phyloP scores from a whole-genome alignment of 805 yeast genomes.

The Myxozyma kluyveri region DNA sequence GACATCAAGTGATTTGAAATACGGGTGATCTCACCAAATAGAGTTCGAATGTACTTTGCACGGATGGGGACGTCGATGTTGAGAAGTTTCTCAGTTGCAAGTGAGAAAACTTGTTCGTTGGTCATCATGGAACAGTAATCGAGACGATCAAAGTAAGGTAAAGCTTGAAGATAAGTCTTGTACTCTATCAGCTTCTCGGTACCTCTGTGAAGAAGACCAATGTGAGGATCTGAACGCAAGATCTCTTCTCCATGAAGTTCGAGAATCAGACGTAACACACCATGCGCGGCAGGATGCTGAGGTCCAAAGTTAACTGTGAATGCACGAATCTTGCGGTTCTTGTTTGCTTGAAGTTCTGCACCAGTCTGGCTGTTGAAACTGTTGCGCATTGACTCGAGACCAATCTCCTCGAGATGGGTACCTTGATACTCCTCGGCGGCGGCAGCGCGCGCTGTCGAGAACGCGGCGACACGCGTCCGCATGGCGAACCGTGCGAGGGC shows the following conservation, averaged over 20 bases:
- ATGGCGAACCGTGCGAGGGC: no score
- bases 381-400: conserved; percentile 10
- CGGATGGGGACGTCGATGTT: conserved; percentile 83
- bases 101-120: conserved; percentile 77
- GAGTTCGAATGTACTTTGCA: conserved; percentile 78
- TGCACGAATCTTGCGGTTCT: conserved; percentile 60
- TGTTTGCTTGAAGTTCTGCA: conserved; percentile 27
- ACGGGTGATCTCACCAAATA: conserved; percentile 85
- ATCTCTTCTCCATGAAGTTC: conserved; percentile 89
- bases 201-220: conserved; percentile 83
- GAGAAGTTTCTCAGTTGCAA: conserved; percentile 80
- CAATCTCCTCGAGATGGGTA: conserved; percentile 20
- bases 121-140: conserved; percentile 88
- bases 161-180: conserved; percentile 82
- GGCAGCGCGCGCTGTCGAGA: conserved; percentile 5
- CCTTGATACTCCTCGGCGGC: conserved; percentile 10
- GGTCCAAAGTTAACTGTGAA: conserved; percentile 91
- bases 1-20: conserved; percentile 83
- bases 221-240: conserved; percentile 83
- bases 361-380: conserved; percentile 20
- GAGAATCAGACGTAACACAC: conserved; percentile 79
- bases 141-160: conserved; percentile 83
- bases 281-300: conserved; percentile 94
- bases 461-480: conserved; percentile 2
- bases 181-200: conserved; percentile 84